Evolutionary conservation across 2,329 filamentous ascomycete genomes (phyloP).

Genomic region (Endothia cerciana): DNA sequence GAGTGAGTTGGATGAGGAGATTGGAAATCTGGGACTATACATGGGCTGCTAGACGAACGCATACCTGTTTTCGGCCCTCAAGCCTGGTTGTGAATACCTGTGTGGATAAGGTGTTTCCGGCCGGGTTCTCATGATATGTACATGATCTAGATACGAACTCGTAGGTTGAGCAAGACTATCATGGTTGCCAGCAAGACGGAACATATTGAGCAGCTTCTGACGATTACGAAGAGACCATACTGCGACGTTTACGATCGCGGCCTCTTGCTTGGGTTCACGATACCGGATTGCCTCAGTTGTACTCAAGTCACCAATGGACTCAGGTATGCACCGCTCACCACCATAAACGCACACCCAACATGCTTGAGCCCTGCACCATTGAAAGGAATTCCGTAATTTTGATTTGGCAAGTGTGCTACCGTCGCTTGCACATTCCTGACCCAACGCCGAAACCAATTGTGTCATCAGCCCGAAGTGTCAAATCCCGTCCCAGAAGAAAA

Average conservation of each 20-base stretch:
- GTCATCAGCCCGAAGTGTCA: conserved; percentile 28
- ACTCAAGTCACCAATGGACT: background rate
- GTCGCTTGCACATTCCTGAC: conserved; percentile 30
- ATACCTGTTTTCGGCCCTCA: background rate
- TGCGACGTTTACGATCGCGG: background rate
- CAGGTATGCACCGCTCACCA: background rate
- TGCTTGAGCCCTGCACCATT: conserved; percentile 6
- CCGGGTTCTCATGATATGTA: conserved; percentile 2
- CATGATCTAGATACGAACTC: background rate
- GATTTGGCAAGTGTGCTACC: conserved; percentile 31
- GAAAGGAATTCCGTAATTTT: conserved; percentile 28
- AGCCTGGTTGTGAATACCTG: background rate
- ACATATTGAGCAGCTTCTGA: background rate
- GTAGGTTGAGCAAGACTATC: background rate
- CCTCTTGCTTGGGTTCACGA: background rate
- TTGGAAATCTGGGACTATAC: conserved; percentile 38
- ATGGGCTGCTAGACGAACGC: conserved; percentile 35
- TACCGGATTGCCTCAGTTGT: no score
- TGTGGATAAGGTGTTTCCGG: background rate
- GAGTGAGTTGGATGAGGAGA: conserved; percentile 27
- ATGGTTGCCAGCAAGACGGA: background rate
- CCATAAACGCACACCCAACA: background rate
- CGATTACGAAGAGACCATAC: no score
- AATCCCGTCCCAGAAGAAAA: conserved; percentile 27
- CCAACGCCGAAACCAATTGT: conserved; percentile 30